Base-by-base conservation (phyloP, 1,139 yeast species). In the Nakaseomyces delphensis region DNA sequence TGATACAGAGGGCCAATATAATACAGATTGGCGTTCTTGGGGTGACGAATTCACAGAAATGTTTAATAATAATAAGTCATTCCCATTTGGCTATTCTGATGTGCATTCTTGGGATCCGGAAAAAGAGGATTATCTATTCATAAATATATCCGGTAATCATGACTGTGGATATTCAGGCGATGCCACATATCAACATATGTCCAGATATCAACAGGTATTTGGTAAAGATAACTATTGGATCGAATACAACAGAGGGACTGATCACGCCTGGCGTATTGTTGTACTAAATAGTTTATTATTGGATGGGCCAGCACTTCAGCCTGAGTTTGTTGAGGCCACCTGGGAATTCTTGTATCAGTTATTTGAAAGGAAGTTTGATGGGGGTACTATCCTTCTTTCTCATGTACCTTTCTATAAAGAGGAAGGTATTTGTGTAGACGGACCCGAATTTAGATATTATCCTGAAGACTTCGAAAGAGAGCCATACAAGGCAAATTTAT, bases 141-240 rank as follows among this genome's bases (percentile, higher is more conserved):
- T 86, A 46, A 89, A 91, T 57, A 68, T 91, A 35, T 81, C 95
- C 0, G 98, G 98, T 1, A 93, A 91, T 59, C 98, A 91, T 60
- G 98, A 91, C 60, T 79, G 91, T 45, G 98, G 98, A 0, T 91
- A 91, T 59, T 78, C 86, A 43, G 97, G 97, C 0, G 98, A 93
- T 64, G 86, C 94, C 38, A 86, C 96, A 0, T 78, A 81, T 70
- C 96, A 85, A 56, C 94, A 94, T 54, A 76, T 87, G 77, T 76
- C 85, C 0, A 70, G 98, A 48, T 93, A 77, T 66, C 73, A 71
- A 43, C 65, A 67, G 23, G 66, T 81, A 25, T 89, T 83, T 64
- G 98, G 98, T 14, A 76, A 79, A 53, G 85, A 86, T 55, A 91
- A 89, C 63, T 89, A 71, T 59, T 85, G 84, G 62, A 75, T 81